Conservation (phyloP, 495 filamentous ascomycete species). For the Trichoderma orchidacearum region DNA sequence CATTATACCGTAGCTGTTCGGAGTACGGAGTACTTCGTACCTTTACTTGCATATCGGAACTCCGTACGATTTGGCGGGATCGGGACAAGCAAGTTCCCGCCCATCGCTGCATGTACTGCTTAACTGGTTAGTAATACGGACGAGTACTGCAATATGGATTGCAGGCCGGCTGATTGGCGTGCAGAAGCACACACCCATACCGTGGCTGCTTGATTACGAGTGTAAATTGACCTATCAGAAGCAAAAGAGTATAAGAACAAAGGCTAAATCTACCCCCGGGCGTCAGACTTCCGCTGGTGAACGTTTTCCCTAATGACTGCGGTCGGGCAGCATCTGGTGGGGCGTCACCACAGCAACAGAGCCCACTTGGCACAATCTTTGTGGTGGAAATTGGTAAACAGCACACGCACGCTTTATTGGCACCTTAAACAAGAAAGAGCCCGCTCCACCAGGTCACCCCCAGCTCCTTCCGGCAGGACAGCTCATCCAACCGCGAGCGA, state of each 20-base stretch:
- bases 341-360: not conserved
- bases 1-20: too few relatives aligned
- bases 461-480: not conserved
- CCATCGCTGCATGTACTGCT: too few relatives aligned
- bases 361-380: not conserved
- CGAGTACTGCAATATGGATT: too few relatives aligned
- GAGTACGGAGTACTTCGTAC: too few relatives aligned
- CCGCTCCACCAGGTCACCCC: too few relatives aligned
- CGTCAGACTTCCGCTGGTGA: not conserved
- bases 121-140: too few relatives aligned
- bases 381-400: constrained; percentile 1
- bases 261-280: not conserved
- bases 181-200: too few relatives aligned
- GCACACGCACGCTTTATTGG: too few relatives aligned
- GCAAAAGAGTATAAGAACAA: not conserved
- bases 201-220: too few relatives aligned
- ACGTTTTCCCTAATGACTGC: not conserved
- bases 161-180: not conserved
- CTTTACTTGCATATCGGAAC: too few relatives aligned
- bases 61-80: not conserved
- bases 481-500: not conserved
- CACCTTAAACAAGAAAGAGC: too few relatives aligned
- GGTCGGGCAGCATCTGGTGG: not conserved
- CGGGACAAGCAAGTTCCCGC: not conserved
- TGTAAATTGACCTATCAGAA: too few relatives aligned